Evolutionary conservation across 2,329 filamentous ascomycete species (phyloP).

Genomic region (Aureobasidium melanogenum): DNA sequence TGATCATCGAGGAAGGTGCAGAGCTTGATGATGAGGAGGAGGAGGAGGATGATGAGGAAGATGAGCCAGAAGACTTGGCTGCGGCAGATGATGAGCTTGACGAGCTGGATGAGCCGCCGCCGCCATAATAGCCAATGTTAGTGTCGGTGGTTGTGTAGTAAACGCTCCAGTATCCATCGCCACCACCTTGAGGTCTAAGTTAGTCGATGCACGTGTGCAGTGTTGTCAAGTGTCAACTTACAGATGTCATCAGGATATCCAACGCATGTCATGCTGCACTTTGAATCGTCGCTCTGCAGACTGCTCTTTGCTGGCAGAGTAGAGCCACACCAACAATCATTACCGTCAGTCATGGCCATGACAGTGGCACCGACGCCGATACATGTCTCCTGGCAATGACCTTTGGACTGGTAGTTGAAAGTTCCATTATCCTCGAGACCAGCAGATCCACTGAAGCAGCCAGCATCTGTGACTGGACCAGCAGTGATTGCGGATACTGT

Average conservation of each 20-base stretch:
- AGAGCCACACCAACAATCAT: slow-evolving; percentile 65
- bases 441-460: slow-evolving; percentile 44
- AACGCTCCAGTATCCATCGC: slow-evolving; percentile 42
- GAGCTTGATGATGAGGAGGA: slow-evolving; percentile 8
- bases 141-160: slow-evolving; percentile 43
- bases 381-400: slow-evolving; percentile 48
- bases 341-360: slow-evolving; percentile 52
- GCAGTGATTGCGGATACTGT: slow-evolving; percentile 7
- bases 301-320: slow-evolving; percentile 51
- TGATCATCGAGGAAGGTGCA: not conserved
- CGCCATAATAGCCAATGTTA: slow-evolving; percentile 27
- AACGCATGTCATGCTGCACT: slow-evolving; percentile 59
- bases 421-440: slow-evolving; percentile 40
- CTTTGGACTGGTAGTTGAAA: slow-evolving; percentile 45
- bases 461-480: slow-evolving; percentile 26
- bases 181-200: slow-evolving; percentile 48
- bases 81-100: slow-evolving; percentile 14
- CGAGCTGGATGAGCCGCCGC: slow-evolving; percentile 11
- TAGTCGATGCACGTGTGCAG: not conserved
- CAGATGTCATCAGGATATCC: slow-evolving; percentile 57
- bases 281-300: slow-evolving; percentile 42
- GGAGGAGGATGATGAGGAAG: slow-evolving; percentile 17
- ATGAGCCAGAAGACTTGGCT: slow-evolving; percentile 14
- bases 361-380: slow-evolving; percentile 40
- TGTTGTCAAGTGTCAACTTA: slow-evolving; percentile 34